phyloP scores from a whole-genome alignment of 177 flowering plant species.

The Tripterygium wilfordii region DNA sequence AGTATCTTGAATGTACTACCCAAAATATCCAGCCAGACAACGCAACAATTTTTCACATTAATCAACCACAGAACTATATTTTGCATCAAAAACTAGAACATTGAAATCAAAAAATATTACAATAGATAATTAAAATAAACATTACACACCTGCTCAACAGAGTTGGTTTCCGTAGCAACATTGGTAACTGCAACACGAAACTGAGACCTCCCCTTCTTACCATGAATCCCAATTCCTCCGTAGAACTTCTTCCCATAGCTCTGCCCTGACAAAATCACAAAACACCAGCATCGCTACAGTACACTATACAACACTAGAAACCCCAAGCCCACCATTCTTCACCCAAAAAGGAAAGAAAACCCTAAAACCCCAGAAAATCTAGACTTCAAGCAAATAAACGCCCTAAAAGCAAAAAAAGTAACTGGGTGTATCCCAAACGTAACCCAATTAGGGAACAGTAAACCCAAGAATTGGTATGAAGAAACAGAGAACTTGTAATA shows the following conservation, averaged over 20 bases:
- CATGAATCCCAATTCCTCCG: conserved; percentile 43
- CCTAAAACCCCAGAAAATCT: no score
- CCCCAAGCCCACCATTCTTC: background rate
- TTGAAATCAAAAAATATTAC: background rate
- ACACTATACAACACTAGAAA: background rate
- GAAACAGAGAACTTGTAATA: no score
- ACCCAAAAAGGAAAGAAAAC: background rate
- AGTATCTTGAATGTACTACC: no score
- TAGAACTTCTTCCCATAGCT: conserved; percentile 39
- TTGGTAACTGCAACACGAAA: conserved; percentile 44
- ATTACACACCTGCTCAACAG: conserved; percentile 53
- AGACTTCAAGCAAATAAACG: no score
- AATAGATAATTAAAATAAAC: background rate
- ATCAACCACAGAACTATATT: no score
- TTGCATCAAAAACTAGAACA: no score
- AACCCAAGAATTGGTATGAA: no score
- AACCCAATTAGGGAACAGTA: no score
- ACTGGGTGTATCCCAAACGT: no score
- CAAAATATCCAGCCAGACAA: no score
- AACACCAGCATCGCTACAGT: background rate
- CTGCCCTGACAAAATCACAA: conserved; percentile 33
- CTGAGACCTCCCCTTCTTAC: conserved; percentile 47
- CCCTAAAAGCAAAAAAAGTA: no score
- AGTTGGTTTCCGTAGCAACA: conserved; percentile 74
- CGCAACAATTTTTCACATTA: no score